phyloP scores from a whole-genome alignment of 805 yeast species.

The Zygosaccharomyces lentus region DNA sequence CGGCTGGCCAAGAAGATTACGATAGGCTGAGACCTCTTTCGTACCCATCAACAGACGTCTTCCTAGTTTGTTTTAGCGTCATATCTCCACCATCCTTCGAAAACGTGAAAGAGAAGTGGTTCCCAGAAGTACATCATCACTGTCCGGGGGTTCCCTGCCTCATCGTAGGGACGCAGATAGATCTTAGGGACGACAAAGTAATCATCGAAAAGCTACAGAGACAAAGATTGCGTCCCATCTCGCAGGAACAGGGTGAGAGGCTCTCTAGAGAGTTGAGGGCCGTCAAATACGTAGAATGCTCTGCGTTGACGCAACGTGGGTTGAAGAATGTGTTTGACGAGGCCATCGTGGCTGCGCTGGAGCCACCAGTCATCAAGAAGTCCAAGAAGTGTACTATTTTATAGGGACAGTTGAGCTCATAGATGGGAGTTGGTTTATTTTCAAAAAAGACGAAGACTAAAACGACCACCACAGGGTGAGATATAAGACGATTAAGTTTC shows the following conservation, averaged over 20 bases:
- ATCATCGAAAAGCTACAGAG: conserved; percentile 85
- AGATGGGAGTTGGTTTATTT: conserved; percentile 4
- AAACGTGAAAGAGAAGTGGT: conserved; percentile 97
- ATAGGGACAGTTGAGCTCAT: conserved; percentile 35
- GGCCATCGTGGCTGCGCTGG: conserved; percentile 96
- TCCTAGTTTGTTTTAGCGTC: conserved; percentile 91
- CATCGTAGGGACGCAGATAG: conserved; percentile 95
- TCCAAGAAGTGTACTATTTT: conserved; percentile 73
- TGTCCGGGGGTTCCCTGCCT: conserved; percentile 98
- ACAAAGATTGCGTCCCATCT: conserved; percentile 83
- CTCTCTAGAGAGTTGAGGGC: conserved; percentile 92
- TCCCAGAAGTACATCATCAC: conserved; percentile 96
- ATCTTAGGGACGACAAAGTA: conserved; percentile 88
- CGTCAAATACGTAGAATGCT: conserved; percentile 95
- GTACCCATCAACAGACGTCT: conserved; percentile 96
- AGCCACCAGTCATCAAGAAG: conserved; percentile 90
- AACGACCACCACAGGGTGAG: neutral
- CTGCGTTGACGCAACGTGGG: conserved; percentile 95
- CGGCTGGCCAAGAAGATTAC: conserved; percentile 99
- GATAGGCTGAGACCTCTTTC: conserved; percentile 95
- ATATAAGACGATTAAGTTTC: neutral
- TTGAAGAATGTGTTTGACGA: conserved; percentile 97
- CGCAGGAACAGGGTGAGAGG: conserved; percentile 83
- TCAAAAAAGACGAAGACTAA: neutral
- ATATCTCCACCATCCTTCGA: conserved; percentile 97